Percentiles rank a stretch among this genome's conserved stretches.
phyloP scores from a whole-genome alignment of 768 basidiomycete genomes.

The Lenzites betulinus region DNA sequence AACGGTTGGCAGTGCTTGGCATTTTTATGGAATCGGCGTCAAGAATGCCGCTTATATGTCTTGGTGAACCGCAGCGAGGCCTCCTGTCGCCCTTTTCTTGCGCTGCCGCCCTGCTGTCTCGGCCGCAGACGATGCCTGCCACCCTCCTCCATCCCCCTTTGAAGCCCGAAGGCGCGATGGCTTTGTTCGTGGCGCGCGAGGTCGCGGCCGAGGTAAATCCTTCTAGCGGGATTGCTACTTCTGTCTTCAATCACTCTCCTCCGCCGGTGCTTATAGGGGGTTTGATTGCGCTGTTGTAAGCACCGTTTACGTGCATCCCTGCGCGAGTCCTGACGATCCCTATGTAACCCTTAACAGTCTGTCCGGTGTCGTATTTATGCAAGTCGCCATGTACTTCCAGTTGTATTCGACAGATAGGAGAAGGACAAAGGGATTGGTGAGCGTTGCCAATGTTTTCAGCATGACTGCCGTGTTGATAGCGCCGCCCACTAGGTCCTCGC shows the following conservation, averaged over 20 bases:
- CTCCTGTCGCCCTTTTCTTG: neutral
- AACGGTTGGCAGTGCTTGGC: neutral
- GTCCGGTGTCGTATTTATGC: constrained; percentile 23
- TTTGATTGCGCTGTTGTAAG: constrained; percentile 12
- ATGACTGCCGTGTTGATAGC: neutral
- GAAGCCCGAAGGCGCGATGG: neutral
- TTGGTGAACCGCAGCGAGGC: neutral
- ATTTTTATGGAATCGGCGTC: neutral
- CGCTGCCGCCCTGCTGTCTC: neutral
- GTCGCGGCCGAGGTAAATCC: no score
- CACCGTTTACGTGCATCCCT: neutral
- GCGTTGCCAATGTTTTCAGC: neutral
- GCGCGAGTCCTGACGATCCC: no score
- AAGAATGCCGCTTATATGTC: constrained; percentile 3
- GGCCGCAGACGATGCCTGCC: constrained; percentile 1
- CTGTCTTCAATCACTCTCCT: constrained; percentile 6
- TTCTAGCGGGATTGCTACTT: neutral
- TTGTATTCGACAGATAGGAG: constrained; percentile 18
- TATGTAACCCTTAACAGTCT: constrained; percentile 6
- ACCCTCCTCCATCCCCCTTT: neutral
- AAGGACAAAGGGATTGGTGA: constrained; percentile 14
- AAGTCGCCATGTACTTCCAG: constrained; percentile 18
- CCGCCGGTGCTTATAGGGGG: constrained; percentile 13
- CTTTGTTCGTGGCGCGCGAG: neutral
- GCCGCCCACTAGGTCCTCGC: neutral